phyloP scores from a whole-genome alignment of 805 yeast species.

The Zygotorulaspora sp. region DNA sequence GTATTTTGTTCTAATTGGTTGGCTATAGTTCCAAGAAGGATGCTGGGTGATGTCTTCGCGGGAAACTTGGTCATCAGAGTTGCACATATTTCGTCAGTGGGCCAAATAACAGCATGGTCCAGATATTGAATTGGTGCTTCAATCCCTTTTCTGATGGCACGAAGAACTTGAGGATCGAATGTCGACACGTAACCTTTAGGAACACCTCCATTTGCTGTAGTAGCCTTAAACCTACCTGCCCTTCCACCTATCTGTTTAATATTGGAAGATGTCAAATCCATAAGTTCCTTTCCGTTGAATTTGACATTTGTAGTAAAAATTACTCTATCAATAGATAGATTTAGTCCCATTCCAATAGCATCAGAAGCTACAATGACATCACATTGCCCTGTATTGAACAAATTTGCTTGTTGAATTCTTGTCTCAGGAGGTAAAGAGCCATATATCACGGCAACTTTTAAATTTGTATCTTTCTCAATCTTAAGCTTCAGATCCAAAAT shows the following conservation, averaged over 20 bases:
- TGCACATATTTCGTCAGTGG: conserved; percentile 67
- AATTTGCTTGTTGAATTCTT: conserved; percentile 73
- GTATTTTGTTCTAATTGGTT: conserved; percentile 19
- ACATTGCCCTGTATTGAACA: conserved; percentile 72
- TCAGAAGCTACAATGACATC: conserved; percentile 92
- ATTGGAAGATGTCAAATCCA: conserved; percentile 54
- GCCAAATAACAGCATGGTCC: conserved; percentile 69
- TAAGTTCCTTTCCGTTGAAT: conserved; percentile 57
- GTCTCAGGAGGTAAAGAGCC: conserved; percentile 97
- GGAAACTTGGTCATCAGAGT: conserved; percentile 61
- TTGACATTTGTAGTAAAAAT: conserved; percentile 66
- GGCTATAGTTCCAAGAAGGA: conserved; percentile 48
- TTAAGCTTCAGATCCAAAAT: conserved; percentile 64
- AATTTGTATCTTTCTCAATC: conserved; percentile 59
- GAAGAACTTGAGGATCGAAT: conserved; percentile 41
- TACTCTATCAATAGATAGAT: conserved; percentile 75
- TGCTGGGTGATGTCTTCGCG: conserved; percentile 42
- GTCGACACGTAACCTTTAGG: conserved; percentile 54
- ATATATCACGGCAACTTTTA: conserved; percentile 82
- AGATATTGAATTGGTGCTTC: conserved; percentile 49
- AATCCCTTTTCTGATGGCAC: conserved; percentile 45
- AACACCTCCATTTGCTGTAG: conserved; percentile 8
- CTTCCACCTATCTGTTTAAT: conserved; percentile 93
- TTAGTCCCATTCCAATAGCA: conserved; percentile 97
- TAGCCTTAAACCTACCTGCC: conserved; percentile 71